Conservation (phyloP, 257 asterid genomes). For the Solanum pennellii region DNA sequence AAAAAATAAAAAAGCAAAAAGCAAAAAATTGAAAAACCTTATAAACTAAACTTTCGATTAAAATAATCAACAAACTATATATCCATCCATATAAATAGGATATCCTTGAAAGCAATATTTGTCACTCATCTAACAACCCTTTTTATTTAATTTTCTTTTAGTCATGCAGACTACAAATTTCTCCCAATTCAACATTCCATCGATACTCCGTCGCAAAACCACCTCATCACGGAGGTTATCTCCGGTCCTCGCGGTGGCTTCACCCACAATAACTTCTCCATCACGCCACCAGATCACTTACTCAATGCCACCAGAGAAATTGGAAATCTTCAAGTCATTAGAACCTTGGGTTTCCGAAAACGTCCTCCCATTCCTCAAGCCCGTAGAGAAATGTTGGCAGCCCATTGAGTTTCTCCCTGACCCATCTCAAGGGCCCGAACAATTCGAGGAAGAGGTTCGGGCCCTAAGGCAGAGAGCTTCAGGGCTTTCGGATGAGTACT, state of each 20-base stretch:
- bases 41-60: no score
- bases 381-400: slow-evolving; percentile 31
- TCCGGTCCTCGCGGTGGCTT: not conserved
- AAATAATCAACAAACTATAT: no score
- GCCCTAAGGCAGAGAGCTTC: slow-evolving; percentile 10
- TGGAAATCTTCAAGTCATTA: slow-evolving; percentile 19
- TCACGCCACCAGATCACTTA: not conserved
- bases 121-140: not conserved
- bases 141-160: not conserved
- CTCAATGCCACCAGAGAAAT: slow-evolving; percentile 20
- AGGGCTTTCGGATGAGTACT: slow-evolving; percentile 20
- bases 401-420: slow-evolving; percentile 30
- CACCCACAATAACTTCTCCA: not conserved
- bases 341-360: slow-evolving; percentile 21
- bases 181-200: not conserved
- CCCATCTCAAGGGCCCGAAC: not conserved
- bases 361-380: slow-evolving; percentile 19
- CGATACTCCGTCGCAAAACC: not conserved
- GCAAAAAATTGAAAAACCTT: no score
- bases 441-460: slow-evolving; percentile 12
- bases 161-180: slow-evolving; percentile 6
- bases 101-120: not conserved
- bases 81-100: no score
- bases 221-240: not conserved
- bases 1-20: no score